These are phyloP conservation scores for Diaporthe caulivora DNA, from an alignment of 2,329 filamentous ascomycete genomes.

Conservation along the genomic window DNA sequence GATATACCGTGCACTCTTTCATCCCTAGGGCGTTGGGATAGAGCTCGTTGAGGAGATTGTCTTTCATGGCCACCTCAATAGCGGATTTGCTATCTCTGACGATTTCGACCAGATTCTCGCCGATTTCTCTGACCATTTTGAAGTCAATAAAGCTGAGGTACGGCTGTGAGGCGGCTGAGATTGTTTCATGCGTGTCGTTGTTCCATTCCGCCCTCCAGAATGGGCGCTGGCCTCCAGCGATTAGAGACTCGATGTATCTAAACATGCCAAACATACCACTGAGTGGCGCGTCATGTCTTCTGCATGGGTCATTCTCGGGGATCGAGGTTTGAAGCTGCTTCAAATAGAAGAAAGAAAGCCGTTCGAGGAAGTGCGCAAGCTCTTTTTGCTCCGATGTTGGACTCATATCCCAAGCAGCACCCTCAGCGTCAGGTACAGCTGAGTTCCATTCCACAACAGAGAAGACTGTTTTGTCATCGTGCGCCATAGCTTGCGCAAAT, in stretches of 20 bases:
- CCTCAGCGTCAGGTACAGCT: not conserved
- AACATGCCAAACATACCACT: not conserved
- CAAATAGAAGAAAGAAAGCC: not conserved
- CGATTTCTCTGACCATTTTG: not conserved
- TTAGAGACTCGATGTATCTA: not conserved
- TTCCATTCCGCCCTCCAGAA: constrained; percentile 4
- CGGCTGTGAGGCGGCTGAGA: not conserved
- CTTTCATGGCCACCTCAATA: not conserved
- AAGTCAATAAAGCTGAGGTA: not conserved
- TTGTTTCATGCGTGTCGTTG: not conserved
- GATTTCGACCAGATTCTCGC: not conserved
- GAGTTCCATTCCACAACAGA: not conserved
- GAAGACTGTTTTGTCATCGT: not conserved
- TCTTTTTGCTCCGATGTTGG: not conserved
- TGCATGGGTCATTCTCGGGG: not conserved
- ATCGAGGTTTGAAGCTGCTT: not conserved
- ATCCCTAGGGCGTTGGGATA: not conserved
- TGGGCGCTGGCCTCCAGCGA: not conserved
- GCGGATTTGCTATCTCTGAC: not conserved
- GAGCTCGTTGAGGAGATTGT: not conserved
- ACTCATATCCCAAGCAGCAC: not conserved
- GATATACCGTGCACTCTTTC: not conserved
- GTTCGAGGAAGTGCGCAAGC: not conserved
- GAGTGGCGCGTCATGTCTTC: not conserved
- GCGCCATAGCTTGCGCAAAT: not conserved